Evolutionary conservation across 2,329 filamentous ascomycete genomes (phyloP).

Genomic region (Beauveria pseudobassiana): DNA sequence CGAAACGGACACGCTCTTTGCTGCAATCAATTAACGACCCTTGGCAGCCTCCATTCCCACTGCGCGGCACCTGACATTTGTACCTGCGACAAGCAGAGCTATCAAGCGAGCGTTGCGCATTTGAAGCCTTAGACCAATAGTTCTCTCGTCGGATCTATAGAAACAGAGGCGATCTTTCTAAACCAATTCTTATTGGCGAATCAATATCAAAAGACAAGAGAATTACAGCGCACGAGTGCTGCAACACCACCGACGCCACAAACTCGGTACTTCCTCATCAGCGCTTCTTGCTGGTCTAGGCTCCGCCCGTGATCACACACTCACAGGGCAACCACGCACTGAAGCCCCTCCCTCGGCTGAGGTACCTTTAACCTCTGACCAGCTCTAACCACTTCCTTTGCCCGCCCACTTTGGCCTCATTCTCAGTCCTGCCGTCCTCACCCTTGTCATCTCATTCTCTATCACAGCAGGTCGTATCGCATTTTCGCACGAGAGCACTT

Average conservation of each 20-base stretch:
- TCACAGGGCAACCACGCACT: conserved; percentile 1
- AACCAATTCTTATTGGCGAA: not conserved
- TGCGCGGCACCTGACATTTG: not conserved
- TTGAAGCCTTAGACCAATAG: not conserved
- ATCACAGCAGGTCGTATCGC: not conserved
- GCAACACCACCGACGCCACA: not conserved
- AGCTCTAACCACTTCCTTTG: not conserved
- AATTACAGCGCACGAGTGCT: not conserved
- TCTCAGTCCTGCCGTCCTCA: not conserved
- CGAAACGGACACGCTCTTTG: conserved; percentile 37
- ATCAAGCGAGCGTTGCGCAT: not conserved
- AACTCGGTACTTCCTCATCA: not conserved
- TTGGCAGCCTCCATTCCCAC: conserved; percentile 10
- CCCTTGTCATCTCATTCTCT: not conserved
- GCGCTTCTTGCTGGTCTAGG: not conserved
- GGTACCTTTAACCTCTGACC: not conserved
- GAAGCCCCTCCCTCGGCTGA: not conserved
- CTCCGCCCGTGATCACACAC: not conserved
- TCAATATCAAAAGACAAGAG: not conserved
- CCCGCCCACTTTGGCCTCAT: conserved; percentile 8
- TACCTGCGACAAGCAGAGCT: not conserved
- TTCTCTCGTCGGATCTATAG: too few relatives aligned
- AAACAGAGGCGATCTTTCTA: not conserved
- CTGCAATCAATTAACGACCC: conserved; percentile 16
- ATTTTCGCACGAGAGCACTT: not conserved